Evolutionary conservation across 2,329 filamentous ascomycete species (phyloP), one percentile per base, ranked within the genome.

Genomic region (Alternaria conjuncta): DNA sequence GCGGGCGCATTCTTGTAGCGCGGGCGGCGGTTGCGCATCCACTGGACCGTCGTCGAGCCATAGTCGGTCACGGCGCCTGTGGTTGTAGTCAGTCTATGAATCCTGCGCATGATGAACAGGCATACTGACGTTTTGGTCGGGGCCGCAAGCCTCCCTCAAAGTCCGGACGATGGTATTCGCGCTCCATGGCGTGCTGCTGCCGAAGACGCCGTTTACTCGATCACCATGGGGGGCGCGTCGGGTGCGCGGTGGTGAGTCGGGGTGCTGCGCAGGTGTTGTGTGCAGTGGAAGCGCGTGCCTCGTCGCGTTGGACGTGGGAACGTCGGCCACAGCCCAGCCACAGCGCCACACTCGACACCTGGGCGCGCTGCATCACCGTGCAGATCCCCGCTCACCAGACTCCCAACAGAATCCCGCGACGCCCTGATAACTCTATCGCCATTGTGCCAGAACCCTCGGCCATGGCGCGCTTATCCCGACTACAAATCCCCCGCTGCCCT

Each of bases 61-160:
- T 97, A 97, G 81, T 97, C 94, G 47, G 94, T 97, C 13, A 97
- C 93, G 47, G 94, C 92, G 68, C 94, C 93, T 97, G 68, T n/a
- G 25, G 23, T 21, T 57, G 25, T 6, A 26, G 54, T 67, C 26
- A 68, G 62, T 25, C 15, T 25, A 5, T 25, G 30, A 44, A 20
- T n/a, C 18, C 28, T 30, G 21, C 41, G 15, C 51, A 63, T 56
- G 62, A 58, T 58, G 51, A 36, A 53, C 13, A 36, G 20, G 18
- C 23, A 57, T 30, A 78, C 76, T 53, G 72, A 80, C 78, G 74
- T 65, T 79, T 79, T 3, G 78, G 78, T 41, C 78, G 71, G 45
- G 76, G 73, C 26, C 78, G 73, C 63, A 73, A 71, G 28, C 69
- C 71, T 57, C 75, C 75, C 45, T 79, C 76, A 63, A 73, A 79